Evolutionary conservation across 2,329 filamentous ascomycete genomes (phyloP), one percentile per base, ranked within the genome.

Genomic region (Chaetomium sp.): DNA sequence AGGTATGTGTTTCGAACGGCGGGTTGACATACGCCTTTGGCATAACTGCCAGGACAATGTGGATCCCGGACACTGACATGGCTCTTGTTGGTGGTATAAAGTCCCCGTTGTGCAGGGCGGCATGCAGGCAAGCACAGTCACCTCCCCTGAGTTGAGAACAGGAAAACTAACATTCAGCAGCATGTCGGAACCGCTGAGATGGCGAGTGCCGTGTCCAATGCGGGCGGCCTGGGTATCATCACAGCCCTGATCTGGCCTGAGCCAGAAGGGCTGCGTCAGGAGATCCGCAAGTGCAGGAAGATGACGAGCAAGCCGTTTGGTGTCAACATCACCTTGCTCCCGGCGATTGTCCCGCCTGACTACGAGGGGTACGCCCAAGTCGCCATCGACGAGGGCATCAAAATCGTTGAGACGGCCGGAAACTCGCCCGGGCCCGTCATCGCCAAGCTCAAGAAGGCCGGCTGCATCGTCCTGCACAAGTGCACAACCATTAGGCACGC

Each of bases 401-500:
- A 85, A 69, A 89, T 98, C 67, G 94, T 98, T 71, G 95, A 98
- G 72, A 78, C 76, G 49, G 76, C 76, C 6, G 76, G 76, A 60
- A 78, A 78, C 73, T 89, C 84, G 72, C 95, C 95, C 0, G 95
- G 93, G 0, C 93, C 93, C 3, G 89, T 99, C 69, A 98, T 99
- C 77, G 83, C 86, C 75, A 87, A 92, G 81, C 85, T 99, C 62
- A 99, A 98, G 81, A 85, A 85, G 67, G 90, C 89, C 6, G 87
- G 87, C 63, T 85, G 86, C 73, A 94, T 85, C 63, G 88, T 99
- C 72, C 82, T 99, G 63, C 95, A 99, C 85, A 99, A 99, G 81
- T 98, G 95, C 83, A 99, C 95, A 9, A 96, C 92, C 5, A 96
- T 99, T 79, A 84, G 93, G 62, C 95, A 99, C 76, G 95, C 95